Percentiles rank a stretch among this genome's conserved stretches.
Conservation (phyloP, 1,139 yeast species). For the Pichia sp. region DNA sequence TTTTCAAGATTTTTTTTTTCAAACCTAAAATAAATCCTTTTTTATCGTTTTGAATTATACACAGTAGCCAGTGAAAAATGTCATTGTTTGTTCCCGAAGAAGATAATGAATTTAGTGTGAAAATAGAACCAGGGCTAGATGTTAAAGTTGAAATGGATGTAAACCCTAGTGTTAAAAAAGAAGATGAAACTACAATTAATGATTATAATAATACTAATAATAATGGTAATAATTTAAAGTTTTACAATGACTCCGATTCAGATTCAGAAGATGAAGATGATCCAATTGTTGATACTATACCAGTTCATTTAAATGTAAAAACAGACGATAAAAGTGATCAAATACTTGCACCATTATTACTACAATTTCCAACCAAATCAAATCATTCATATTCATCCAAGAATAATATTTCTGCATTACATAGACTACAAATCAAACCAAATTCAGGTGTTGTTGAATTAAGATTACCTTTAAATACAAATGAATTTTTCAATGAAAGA, state of each 20-base stretch:
- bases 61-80: background rate
- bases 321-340: constrained; percentile 3
- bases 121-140: background rate
- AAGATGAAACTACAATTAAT: background rate
- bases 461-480: constrained; percentile 62
- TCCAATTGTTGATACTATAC: constrained; percentile 72
- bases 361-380: constrained; percentile 65
- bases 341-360: constrained; percentile 29
- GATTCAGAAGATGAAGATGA: constrained; percentile 42
- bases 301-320: constrained; percentile 39
- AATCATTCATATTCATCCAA: constrained; percentile 30
- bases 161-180: constrained; percentile 35
- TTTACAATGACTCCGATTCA: constrained; percentile 20
- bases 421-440: constrained; percentile 51
- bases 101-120: constrained; percentile 11
- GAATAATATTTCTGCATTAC: constrained; percentile 34
- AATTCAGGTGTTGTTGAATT: constrained; percentile 57
- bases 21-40: background rate
- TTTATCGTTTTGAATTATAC: background rate
- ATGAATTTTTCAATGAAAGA: constrained; percentile 55
- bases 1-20: background rate
- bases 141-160: constrained; percentile 32
- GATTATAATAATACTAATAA: background rate
- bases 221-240: constrained; percentile 2
- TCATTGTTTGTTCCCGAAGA: constrained; percentile 30